phyloP scores from a whole-genome alignment of 768 basidiomycete genomes.

The Termitomyces sp. region DNA sequence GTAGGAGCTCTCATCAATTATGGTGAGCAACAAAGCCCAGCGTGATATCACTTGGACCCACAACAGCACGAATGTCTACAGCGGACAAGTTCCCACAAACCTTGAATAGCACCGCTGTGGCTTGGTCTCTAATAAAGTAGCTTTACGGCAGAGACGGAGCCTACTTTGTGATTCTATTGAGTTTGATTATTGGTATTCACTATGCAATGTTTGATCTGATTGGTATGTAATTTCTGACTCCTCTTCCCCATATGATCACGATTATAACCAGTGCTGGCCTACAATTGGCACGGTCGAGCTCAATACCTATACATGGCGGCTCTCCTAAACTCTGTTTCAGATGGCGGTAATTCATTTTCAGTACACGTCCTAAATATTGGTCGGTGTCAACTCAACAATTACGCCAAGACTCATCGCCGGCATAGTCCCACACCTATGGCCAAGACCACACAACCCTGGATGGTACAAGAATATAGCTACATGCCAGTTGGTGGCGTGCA shows the following conservation, averaged over 20 bases:
- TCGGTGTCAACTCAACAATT: conserved; percentile 54
- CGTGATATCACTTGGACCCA: conserved; percentile 50
- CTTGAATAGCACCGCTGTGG: conserved; percentile 56
- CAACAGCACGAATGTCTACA: conserved; percentile 61
- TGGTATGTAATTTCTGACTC: conserved; percentile 28
- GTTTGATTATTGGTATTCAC: conserved; percentile 51
- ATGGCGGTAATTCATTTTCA: conserved; percentile 12
- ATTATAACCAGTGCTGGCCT: conserved; percentile 44
- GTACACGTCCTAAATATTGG: conserved; percentile 41
- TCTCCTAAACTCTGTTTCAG: not conserved
- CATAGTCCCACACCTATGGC: conserved; percentile 57
- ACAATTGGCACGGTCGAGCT: conserved; percentile 50
- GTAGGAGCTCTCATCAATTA: conserved; percentile 37
- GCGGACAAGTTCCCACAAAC: conserved; percentile 48
- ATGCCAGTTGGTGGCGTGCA: conserved; percentile 65
- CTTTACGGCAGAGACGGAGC: conserved; percentile 52
- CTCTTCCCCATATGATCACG: not conserved
- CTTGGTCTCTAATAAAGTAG: conserved; percentile 61
- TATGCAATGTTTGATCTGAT: conserved; percentile 52
- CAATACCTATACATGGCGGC: conserved; percentile 45
- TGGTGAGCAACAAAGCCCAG: conserved; percentile 35
- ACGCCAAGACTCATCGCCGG: conserved; percentile 48
- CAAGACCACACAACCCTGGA: conserved; percentile 52
- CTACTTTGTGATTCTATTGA: conserved; percentile 55
- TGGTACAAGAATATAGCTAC: conserved; percentile 72